Conservation (phyloP, 1,284 basidiomycete species). For the Termitomyces sp. region DNA sequence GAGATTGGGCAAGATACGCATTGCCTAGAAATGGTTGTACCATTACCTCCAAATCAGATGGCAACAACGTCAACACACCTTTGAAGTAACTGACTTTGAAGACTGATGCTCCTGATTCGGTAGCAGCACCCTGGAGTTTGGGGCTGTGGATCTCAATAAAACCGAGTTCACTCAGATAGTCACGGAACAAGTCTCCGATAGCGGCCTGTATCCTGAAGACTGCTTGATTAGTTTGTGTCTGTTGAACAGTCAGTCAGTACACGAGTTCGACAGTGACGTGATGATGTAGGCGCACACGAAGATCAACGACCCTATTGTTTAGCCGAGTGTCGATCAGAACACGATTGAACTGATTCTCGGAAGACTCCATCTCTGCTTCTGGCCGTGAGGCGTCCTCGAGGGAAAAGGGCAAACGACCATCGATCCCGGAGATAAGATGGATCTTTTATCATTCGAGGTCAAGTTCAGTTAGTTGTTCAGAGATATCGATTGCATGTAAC, state of each 20-base stretch:
- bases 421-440: constrained; percentile 75
- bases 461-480: background rate
- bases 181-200: constrained; percentile 86
- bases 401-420: constrained; percentile 81
- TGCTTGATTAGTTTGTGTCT: constrained; percentile 95
- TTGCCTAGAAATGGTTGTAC: constrained; percentile 42
- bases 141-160: constrained; percentile 98
- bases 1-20: constrained; percentile 94
- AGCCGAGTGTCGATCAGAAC: constrained; percentile 91
- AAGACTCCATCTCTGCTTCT: constrained; percentile 68
- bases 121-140: constrained; percentile 95
- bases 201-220: constrained; percentile 91
- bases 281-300: constrained; percentile 60
- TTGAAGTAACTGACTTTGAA: constrained; percentile 99
- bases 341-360: constrained; percentile 64
- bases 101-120: constrained; percentile 94
- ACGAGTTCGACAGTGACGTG: background rate
- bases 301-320: constrained; percentile 92
- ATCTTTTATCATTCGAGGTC: constrained; percentile 45
- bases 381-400: constrained; percentile 90
- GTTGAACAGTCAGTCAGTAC: constrained; percentile 10
- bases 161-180: constrained; percentile 70
- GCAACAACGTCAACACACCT: constrained; percentile 38
- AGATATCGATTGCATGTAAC: background rate
- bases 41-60: background rate